These are phyloP conservation scores for Astrephomene gubernaculifera DNA, from an alignment of 139 green algal species.

Conservation along the genomic window DNA sequence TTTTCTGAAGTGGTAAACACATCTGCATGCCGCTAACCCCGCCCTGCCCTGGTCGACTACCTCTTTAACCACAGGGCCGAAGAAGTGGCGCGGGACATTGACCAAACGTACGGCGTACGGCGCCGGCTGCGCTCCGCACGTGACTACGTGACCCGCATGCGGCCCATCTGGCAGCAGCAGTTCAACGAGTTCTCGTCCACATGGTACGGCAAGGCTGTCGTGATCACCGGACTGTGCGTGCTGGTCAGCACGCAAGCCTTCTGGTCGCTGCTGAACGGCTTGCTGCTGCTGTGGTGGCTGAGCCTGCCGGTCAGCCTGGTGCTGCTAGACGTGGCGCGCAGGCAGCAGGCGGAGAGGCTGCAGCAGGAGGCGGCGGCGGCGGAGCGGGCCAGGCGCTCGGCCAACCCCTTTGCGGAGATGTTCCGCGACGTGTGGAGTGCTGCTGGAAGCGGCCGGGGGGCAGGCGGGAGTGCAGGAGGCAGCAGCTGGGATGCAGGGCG, in stretches of 20 bases:
- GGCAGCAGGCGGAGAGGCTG: not conserved
- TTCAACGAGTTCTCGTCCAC: conserved; percentile 18
- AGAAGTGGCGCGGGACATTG: conserved; percentile 30
- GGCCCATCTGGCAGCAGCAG: conserved; percentile 25
- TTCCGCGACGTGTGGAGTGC: not conserved
- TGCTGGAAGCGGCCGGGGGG: not conserved
- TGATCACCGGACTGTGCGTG: not conserved
- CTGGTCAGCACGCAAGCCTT: conserved; percentile 15
- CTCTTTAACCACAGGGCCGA: conserved; percentile 4
- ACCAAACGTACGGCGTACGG: conserved; percentile 34
- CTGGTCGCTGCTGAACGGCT: conserved; percentile 4
- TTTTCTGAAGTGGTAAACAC: too few species aligned
- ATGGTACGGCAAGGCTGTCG: conserved; percentile 13
- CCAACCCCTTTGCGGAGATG: conserved; percentile 22
- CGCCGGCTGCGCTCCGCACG: not conserved
- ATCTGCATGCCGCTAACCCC: too few species aligned
- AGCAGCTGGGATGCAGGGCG: too few species aligned
- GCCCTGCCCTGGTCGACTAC: too few species aligned
- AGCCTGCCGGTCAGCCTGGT: not conserved
- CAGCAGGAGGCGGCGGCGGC: not conserved
- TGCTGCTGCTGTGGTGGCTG: conserved; percentile 33
- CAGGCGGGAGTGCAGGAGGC: too few species aligned
- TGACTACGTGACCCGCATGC: conserved; percentile 11
- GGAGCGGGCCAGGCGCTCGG: not conserved
- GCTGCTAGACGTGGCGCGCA: not conserved